Evolutionary conservation across 495 filamentous ascomycete genomes (phyloP), one percentile per base, ranked within the genome.

Genomic region (Aspergillus cavernicola): DNA sequence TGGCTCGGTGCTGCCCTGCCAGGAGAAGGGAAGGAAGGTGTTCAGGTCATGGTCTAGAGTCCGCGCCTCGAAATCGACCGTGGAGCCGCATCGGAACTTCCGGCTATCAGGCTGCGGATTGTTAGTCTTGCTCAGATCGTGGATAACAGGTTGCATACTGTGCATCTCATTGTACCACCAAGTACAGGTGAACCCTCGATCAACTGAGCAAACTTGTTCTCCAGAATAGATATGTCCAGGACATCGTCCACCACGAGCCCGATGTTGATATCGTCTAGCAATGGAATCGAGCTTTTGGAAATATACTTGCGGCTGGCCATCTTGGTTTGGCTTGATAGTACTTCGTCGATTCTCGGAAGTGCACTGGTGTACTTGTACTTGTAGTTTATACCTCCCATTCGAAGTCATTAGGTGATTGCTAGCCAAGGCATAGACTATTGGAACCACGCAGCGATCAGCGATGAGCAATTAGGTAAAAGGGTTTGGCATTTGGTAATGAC

Each of bases 201-300:
- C 16, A 52, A 12, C 15, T 12, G 4, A 2, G 37, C 16, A 22
- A 12, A 35, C 11, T 19, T 42, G 4, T 24, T n/a, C 18, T 26
- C 4, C n/a, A 52, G 26, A 24, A 36, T 43, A 0, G 28, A 1
- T 9, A n/a, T 23, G 6, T 52, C 39, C 1, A 52, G 37, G 2
- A 29, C 19, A 35, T 20, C 49, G 18, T 52, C 49, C 1, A 52
- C 26, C 5, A 43, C 29, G 3, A 52, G 49, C 9, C 38, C 49
- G 7, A 42, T 42, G 39, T 26, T 42, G 20, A 42, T 18, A 15
- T 26, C 22, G 22, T 11, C 9, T 13, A 20, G 16, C 18, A 40
- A 20, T 12, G 39, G 23, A 23, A 28, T 26, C 11, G 39, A 23
- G 23, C 39, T 42, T 6, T 15, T 28, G 8, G 20, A 42, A 11